phyloP scores from a whole-genome alignment of 441 rosid species.

The Syzygium syzygioides region DNA sequence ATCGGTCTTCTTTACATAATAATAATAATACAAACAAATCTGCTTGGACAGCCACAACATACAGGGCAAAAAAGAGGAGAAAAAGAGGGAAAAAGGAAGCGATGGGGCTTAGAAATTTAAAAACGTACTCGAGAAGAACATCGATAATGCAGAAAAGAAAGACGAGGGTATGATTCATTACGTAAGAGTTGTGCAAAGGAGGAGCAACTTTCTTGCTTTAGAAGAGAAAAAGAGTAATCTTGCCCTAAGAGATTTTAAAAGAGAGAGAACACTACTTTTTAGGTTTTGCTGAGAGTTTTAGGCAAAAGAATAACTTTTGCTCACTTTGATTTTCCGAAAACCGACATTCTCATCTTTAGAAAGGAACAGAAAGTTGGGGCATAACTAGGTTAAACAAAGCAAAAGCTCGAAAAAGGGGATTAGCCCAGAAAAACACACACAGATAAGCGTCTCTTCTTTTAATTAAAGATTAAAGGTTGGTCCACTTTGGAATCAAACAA shows the following conservation, averaged over 20 bases:
- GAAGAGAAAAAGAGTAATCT: slow-evolving; percentile 39
- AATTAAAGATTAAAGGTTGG: slow-evolving; percentile 34
- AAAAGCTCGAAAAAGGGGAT: slow-evolving; percentile 4
- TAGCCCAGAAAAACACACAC: not conserved
- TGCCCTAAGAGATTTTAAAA: slow-evolving; percentile 34
- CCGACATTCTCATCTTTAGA: slow-evolving; percentile 44
- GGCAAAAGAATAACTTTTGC: slow-evolving; percentile 28
- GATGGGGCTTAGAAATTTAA: not conserved
- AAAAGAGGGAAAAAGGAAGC: not conserved
- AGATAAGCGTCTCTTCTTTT: slow-evolving; percentile 32
- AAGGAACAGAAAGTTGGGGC: slow-evolving; percentile 29
- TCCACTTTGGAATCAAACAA: slow-evolving; percentile 57
- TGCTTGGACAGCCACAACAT: not conserved
- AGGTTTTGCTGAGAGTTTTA: slow-evolving; percentile 31
- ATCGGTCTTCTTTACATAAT: not conserved
- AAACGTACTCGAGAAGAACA: not conserved
- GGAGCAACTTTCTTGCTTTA: slow-evolving; percentile 41
- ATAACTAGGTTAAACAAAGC: slow-evolving; percentile 6
- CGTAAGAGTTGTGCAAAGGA: slow-evolving; percentile 52
- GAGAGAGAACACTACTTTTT: slow-evolving; percentile 44
- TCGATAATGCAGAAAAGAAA: slow-evolving; percentile 8
- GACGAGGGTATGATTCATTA: slow-evolving; percentile 32
- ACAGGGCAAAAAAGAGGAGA: not conserved
- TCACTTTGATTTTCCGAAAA: slow-evolving; percentile 24
- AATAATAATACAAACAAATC: not conserved